Evolutionary conservation across 192 early-diverging fungal genomes (phyloP).

Genomic region (Allomyces macrogynus): DNA sequence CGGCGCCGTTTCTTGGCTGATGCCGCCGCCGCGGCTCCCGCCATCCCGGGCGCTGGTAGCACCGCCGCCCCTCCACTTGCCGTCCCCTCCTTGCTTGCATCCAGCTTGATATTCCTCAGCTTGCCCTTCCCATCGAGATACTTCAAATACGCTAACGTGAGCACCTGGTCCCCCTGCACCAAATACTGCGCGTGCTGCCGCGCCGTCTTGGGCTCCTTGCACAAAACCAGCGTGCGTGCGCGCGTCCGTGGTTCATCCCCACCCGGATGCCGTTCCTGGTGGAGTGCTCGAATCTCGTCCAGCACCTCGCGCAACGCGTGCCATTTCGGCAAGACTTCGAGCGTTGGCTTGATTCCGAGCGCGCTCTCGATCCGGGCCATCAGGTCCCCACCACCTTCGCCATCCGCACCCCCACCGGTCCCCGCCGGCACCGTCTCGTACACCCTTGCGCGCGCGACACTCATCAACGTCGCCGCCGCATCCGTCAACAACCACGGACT

Average conservation of each 20-base stretch:
- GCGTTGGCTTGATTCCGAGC: constrained; percentile 30
- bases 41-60: no score
- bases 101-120: constrained; percentile 6
- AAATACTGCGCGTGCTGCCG: background rate
- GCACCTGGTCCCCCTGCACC: constrained; percentile 8
- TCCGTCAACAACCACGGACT: constrained; percentile 68
- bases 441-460: constrained; percentile 29
- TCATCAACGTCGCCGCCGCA: constrained; percentile 59
- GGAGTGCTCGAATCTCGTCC: constrained; percentile 36
- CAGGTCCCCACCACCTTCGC: background rate
- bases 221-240: background rate
- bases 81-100: no score
- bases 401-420: background rate
- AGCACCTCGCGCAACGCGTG: constrained; percentile 43
- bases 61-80: no score
- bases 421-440: constrained; percentile 20
- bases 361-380: constrained; percentile 1
- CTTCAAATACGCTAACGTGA: constrained; percentile 27
- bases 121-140: constrained; percentile 58
- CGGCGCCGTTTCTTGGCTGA: constrained; percentile 26
- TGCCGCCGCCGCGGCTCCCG: no score
- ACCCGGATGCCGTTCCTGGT: no score
- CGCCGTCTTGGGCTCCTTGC: background rate
- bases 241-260: no score
- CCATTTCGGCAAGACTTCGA: constrained; percentile 95